Conservation (phyloP, 192 early-diverging fungal genomes). For the Linnemannia zychae region DNA sequence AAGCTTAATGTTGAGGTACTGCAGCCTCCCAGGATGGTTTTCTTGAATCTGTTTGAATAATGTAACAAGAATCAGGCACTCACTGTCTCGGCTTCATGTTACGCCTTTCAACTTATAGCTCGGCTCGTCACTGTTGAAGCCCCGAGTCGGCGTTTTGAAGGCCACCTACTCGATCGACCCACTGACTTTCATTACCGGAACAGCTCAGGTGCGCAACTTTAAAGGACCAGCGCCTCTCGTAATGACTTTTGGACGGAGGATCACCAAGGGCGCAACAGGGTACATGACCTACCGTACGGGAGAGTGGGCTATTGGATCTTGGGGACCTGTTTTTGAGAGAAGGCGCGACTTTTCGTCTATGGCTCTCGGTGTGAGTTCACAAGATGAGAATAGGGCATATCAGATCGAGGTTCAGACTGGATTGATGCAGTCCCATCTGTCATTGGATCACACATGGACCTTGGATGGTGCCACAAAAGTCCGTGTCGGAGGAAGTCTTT, state of each 20-base stretch:
- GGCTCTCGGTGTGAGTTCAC: constrained; percentile 63
- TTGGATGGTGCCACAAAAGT: constrained; percentile 59
- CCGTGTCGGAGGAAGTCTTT: constrained; percentile 61
- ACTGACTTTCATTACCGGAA: constrained; percentile 76
- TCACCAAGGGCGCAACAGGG: constrained; percentile 76
- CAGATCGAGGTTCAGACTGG: constrained; percentile 70
- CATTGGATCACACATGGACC: constrained; percentile 63
- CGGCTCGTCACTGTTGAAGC: constrained; percentile 67
- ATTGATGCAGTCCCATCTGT: constrained; percentile 64
- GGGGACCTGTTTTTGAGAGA: constrained; percentile 63
- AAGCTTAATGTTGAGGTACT: constrained; percentile 79
- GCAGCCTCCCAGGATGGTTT: not conserved
- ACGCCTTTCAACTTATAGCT: constrained; percentile 44
- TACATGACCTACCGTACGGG: constrained; percentile 86
- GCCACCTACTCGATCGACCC: constrained; percentile 61
- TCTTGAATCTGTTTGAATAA: not conserved
- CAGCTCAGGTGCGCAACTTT: constrained; percentile 65
- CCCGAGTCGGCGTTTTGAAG: constrained; percentile 73
- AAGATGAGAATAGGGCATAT: constrained; percentile 59
- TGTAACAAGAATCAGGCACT: not conserved
- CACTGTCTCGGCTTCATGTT: not conserved
- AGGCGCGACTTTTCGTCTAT: constrained; percentile 64
- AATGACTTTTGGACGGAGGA: constrained; percentile 71
- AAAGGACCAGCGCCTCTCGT: constrained; percentile 75
- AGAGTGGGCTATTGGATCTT: constrained; percentile 74